These are phyloP conservation scores for Apiotrichum sp. DNA, from an alignment of 1,284 basidiomycete genomes.

Conservation along the genomic window DNA sequence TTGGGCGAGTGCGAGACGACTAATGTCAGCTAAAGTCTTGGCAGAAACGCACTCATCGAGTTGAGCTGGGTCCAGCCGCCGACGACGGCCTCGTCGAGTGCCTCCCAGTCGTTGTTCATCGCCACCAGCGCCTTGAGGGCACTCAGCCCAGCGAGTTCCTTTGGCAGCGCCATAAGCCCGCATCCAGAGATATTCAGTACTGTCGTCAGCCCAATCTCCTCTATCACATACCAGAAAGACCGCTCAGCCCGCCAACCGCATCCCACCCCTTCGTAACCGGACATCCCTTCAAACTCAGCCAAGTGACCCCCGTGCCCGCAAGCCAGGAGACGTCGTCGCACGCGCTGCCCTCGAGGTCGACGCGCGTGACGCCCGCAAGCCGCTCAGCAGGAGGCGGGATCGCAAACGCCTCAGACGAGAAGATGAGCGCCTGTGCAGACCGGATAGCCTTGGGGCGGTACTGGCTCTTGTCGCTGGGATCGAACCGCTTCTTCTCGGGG, in stretches of 20 bases:
- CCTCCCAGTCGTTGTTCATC: constrained; percentile 38
- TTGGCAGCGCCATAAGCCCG: constrained; percentile 26
- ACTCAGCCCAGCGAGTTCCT: constrained; percentile 16
- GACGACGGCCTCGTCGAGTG: constrained; percentile 28
- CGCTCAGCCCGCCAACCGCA: constrained; percentile 27
- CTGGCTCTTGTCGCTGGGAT: constrained; percentile 3
- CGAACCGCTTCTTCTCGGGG: constrained; percentile 2
- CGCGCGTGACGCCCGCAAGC: constrained; percentile 27
- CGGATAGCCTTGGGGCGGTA: constrained; percentile 42
- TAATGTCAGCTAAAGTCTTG: constrained; percentile 8
- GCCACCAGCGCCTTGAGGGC: constrained; percentile 43
- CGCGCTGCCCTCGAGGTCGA: constrained; percentile 36
- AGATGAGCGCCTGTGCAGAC: constrained; percentile 32
- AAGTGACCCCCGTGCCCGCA: constrained; percentile 28
- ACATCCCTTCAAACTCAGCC: constrained; percentile 38
- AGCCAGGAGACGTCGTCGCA: constrained; percentile 35
- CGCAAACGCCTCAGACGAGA: constrained; percentile 24
- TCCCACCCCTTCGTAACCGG: constrained; percentile 34
- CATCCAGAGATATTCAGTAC: constrained; percentile 41
- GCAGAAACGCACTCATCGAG: constrained; percentile 32
- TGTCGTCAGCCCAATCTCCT: constrained; percentile 8
- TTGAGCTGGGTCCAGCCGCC: constrained; percentile 37
- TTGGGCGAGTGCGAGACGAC: constrained; percentile 43
- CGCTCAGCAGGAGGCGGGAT: constrained; percentile 30
- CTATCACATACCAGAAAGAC: constrained; percentile 29